Conservation (phyloP, 2,329 filamentous ascomycete genomes). For the Ceratocystis destructans region DNA sequence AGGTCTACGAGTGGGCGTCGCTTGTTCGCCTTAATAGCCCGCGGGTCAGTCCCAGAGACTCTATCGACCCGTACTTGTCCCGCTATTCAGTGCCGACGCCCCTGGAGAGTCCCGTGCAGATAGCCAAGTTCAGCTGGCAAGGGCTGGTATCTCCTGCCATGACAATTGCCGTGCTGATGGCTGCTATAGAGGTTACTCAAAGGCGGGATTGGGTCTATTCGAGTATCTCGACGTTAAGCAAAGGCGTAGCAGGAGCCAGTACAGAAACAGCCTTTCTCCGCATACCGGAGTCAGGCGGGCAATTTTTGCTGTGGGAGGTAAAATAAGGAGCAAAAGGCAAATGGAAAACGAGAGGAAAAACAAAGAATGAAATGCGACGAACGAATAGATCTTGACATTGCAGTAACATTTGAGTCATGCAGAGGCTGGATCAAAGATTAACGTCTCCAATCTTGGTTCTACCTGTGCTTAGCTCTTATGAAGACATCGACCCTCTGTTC, state of each 20-base stretch:
- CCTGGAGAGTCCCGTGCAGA: conserved; percentile 22
- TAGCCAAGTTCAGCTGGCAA: conserved; percentile 44
- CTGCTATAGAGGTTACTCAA: neutral
- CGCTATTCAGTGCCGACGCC: conserved; percentile 35
- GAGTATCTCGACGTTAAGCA: conserved; percentile 38
- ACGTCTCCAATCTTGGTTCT: too few relatives aligned
- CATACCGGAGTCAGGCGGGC: conserved; percentile 31
- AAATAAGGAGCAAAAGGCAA: conserved; percentile 22
- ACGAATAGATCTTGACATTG: neutral
- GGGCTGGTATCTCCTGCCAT: conserved; percentile 44
- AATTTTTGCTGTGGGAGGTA: conserved; percentile 50
- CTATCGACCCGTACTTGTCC: conserved; percentile 54
- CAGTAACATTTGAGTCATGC: neutral
- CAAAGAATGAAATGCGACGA: neutral
- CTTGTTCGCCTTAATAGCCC: conserved; percentile 53
- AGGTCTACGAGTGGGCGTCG: conserved; percentile 62
- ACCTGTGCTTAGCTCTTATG: neutral
- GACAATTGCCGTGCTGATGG: conserved; percentile 26
- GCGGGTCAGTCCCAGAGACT: conserved; percentile 43
- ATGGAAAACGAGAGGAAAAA: neutral
- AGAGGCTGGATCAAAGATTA: neutral
- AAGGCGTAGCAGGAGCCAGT: conserved; percentile 29
- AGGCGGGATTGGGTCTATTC: conserved; percentile 9
- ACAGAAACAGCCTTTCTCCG: conserved; percentile 42
- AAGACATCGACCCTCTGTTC: neutral